Evolutionary conservation across 306 rosid genomes (phyloP).

Genomic region (Alnus rubra): DNA sequence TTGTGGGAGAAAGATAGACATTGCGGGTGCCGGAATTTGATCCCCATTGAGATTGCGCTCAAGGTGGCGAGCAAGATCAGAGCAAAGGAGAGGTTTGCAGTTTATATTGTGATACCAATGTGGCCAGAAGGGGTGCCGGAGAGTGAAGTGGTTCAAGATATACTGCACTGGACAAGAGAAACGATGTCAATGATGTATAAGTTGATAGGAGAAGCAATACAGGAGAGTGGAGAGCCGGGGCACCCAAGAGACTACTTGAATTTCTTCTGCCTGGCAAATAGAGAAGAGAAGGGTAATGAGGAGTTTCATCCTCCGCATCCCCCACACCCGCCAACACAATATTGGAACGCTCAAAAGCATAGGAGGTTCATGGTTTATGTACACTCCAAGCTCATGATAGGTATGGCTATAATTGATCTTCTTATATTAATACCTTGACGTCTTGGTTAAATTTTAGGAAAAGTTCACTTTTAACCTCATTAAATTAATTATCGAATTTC

Average conservation of each 20-base stretch:
- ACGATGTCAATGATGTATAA: conserved; percentile 89
- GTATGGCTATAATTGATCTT: conserved; percentile 35
- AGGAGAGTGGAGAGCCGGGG: conserved; percentile 57
- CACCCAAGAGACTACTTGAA: conserved; percentile 91
- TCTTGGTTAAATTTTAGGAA: too few relatives aligned
- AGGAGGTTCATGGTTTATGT: conserved; percentile 97
- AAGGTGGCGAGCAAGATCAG: conserved; percentile 75
- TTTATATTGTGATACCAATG: conserved; percentile 88
- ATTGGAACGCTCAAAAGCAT: conserved; percentile 76
- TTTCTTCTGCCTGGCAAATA: conserved; percentile 91
- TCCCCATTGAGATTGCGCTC: conserved; percentile 87
- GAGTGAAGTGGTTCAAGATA: conserved; percentile 81
- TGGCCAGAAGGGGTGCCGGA: conserved; percentile 97
- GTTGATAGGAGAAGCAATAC: conserved; percentile 79
- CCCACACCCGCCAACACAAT: conserved; percentile 66
- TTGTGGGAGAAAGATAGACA: conserved; percentile 75
- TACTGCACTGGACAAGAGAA: conserved; percentile 83
- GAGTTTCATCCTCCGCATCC: conserved; percentile 72
- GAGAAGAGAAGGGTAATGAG: conserved; percentile 57
- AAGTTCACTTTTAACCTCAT: too few relatives aligned
- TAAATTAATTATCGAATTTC: too few relatives aligned
- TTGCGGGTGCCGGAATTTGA: conserved; percentile 78
- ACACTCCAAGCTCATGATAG: conserved; percentile 96
- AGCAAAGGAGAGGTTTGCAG: conserved; percentile 79
- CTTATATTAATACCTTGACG: too few relatives aligned